Evolutionary conservation across 2,329 filamentous ascomycete genomes (phyloP).

Genomic region (Fusarium xylarioides): DNA sequence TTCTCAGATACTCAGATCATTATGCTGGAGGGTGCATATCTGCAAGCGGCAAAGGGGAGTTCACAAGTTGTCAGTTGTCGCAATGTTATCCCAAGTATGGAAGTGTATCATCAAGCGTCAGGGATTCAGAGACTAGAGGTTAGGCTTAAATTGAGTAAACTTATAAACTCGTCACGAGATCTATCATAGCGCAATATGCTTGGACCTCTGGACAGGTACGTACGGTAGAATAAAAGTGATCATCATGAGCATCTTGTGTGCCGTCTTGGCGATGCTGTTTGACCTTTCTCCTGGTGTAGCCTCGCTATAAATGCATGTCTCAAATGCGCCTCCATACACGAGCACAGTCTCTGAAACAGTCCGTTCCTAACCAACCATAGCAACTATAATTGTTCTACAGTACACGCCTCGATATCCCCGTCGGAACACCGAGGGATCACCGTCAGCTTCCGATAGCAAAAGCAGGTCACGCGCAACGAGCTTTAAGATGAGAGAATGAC

Average conservation of each 20-base stretch:
- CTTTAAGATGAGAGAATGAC: conserved; percentile 16
- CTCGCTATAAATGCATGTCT: conserved; percentile 1
- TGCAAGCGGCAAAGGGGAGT: not conserved
- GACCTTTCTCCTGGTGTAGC: not conserved
- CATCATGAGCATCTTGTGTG: conserved; percentile 10
- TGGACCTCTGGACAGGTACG: not conserved
- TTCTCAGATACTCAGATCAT: not conserved
- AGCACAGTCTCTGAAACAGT: conserved; percentile 17
- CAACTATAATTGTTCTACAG: not conserved
- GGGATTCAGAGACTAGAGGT: not conserved
- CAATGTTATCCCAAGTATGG: not conserved
- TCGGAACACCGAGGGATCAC: conserved; percentile 32
- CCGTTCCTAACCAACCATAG: conserved; percentile 8
- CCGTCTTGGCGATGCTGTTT: conserved; percentile 15
- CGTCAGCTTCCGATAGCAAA: not conserved
- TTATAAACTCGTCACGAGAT: not conserved
- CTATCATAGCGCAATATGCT: not conserved
- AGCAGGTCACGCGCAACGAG: conserved; percentile 10
- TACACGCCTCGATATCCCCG: conserved; percentile 25
- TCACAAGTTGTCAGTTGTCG: not conserved
- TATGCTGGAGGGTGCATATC: not conserved
- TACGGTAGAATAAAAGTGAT: not conserved
- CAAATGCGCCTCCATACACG: not conserved
- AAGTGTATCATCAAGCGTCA: not conserved
- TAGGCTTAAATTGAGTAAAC: not conserved